phyloP scores from a whole-genome alignment of 139 green algal genomes.

The Pleodorina starrii region DNA sequence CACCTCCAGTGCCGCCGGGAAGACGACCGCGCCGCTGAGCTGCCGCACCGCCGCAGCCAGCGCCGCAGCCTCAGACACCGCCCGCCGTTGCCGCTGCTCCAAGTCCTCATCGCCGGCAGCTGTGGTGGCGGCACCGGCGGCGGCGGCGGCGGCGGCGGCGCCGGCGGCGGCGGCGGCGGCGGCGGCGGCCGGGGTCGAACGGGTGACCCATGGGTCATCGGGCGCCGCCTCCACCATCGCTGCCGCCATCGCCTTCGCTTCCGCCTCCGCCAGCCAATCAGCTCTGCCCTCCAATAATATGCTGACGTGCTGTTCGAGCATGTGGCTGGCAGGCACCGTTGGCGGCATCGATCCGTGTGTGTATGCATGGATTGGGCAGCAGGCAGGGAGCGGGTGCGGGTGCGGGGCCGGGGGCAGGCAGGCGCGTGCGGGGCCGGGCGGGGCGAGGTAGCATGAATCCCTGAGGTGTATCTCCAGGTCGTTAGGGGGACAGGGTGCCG shows the following conservation, averaged over 20 bases:
- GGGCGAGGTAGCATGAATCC: no score
- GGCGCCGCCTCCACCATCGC: neutral
- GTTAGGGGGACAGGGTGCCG: no score
- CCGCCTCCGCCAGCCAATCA: neutral
- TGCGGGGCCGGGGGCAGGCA: neutral
- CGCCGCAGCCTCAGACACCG: neutral
- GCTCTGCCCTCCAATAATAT: neutral
- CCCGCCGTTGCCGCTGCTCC: neutral
- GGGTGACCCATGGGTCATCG: no score
- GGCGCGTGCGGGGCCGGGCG: neutral
- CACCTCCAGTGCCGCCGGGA: neutral
- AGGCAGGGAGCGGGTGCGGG: neutral
- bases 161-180: no score
- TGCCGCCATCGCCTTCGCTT: no score
- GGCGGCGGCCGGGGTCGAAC: no score
- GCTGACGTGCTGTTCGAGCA: neutral
- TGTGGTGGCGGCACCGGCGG: no score
- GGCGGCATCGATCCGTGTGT: no score
- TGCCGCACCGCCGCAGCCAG: neutral
- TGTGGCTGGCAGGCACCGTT: conserved; percentile 3
- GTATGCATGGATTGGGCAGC: no score
- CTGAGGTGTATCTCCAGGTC: no score
- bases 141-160: no score
- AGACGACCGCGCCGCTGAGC: neutral
- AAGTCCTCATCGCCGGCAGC: neutral